Evolutionary conservation across 2,329 filamentous ascomycete genomes (phyloP).

Genomic region (Arthrobotrys sinensis): DNA sequence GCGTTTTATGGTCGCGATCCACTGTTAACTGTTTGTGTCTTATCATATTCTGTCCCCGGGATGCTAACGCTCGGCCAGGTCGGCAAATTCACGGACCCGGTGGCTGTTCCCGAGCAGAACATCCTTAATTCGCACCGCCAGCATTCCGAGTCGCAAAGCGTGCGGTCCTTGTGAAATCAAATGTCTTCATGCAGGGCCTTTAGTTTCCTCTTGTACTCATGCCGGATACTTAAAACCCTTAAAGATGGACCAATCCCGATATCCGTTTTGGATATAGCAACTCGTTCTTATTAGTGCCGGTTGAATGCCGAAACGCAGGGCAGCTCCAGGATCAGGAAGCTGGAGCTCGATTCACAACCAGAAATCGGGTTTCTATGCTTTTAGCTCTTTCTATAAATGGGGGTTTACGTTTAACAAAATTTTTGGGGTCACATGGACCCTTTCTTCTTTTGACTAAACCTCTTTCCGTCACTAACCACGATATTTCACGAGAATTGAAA

Average conservation of each 20-base stretch:
- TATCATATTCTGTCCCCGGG: conserved; percentile 2
- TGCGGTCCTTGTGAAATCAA: conserved; percentile 27
- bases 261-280: conserved; percentile 56
- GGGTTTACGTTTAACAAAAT: conserved; percentile 55
- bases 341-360: conserved; percentile 51
- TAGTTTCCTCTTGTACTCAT: conserved; percentile 30
- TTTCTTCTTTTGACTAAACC: conserved; percentile 60
- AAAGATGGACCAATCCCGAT: conserved; percentile 54
- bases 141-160: conserved; percentile 41
- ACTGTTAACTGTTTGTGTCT: conserved; percentile 34
- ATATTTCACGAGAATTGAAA: conserved; percentile 48
- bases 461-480: conserved; percentile 55
- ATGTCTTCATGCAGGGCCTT: conserved; percentile 56
- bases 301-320: conserved; percentile 62
- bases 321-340: conserved; percentile 61
- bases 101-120: conserved; percentile 29
- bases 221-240: conserved; percentile 34
- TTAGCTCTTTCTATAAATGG: conserved; percentile 60
- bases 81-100: conserved; percentile 26
- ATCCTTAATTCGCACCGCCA: conserved; percentile 27
- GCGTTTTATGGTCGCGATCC: conserved; percentile 44
- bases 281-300: conserved; percentile 52
- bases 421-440: conserved; percentile 55
- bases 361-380: conserved; percentile 36
- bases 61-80: conserved; percentile 16